phyloP scores from a whole-genome alignment of 176 grass and related monocot genomes.

The Zea mays region DNA sequence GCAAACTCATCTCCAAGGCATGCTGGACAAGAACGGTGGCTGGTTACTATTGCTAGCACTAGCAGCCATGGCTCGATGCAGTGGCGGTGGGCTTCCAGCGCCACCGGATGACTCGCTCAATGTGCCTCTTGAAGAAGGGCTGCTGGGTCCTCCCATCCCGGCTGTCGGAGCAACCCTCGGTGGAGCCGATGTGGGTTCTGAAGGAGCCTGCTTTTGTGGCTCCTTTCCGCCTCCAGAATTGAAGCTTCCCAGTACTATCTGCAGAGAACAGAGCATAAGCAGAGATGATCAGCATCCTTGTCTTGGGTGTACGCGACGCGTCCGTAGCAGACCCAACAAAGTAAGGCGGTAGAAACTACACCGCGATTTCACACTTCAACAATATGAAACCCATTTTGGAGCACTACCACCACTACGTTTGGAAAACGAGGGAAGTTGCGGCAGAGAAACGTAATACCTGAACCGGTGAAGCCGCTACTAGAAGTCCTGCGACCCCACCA shows the following conservation, averaged over 20 bases:
- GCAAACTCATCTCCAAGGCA: conserved; percentile 76
- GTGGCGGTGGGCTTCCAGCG: conserved; percentile 53
- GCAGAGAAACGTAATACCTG: conserved; percentile 53
- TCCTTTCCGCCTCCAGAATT: conserved; percentile 62
- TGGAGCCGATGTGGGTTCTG: conserved; percentile 39
- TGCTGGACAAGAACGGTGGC: conserved; percentile 55
- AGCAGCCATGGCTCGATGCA: conserved; percentile 52
- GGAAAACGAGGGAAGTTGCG: background rate
- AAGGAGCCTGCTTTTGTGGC: conserved; percentile 47
- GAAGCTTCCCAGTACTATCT: conserved; percentile 91
- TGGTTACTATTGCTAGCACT: conserved; percentile 65
- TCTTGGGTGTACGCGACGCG: background rate
- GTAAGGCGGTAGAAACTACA: background rate
- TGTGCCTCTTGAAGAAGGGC: conserved; percentile 73
- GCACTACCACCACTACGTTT: background rate
- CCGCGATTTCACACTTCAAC: background rate
- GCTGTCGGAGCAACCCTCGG: conserved; percentile 35
- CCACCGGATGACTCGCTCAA: conserved; percentile 74
- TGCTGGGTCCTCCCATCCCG: conserved; percentile 37
- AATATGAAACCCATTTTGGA: background rate
- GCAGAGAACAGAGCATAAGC: conserved; percentile 5
- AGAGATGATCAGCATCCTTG: background rate
- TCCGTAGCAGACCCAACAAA: too few species aligned
- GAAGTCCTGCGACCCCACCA: conserved; percentile 83
- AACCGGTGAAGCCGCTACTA: conserved; percentile 88